Percentiles rank a stretch among this genome's conserved stretches.
phyloP scores from a whole-genome alignment of 2,329 filamentous ascomycete species.

The Neocatenulostroma microsporum region DNA sequence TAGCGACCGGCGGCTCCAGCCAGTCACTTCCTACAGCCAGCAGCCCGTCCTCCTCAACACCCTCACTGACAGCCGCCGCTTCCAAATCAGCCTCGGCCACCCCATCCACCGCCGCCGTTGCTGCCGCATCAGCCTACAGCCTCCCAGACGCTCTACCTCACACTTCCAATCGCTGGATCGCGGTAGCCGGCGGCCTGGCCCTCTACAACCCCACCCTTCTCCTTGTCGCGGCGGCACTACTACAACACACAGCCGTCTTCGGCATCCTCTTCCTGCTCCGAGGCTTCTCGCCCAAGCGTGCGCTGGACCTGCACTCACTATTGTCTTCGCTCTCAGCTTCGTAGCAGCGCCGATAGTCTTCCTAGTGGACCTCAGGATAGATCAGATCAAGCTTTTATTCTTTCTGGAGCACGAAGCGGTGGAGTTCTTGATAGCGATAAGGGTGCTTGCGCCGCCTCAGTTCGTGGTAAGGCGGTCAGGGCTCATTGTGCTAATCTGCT shows the following conservation, averaged over 20 bases:
- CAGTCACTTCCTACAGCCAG: background rate
- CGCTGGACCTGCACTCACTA: conserved; percentile 13
- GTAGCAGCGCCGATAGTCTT: conserved; percentile 11
- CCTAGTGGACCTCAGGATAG: conserved; percentile 8
- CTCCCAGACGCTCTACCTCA: conserved; percentile 4
- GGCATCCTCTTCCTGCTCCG: conserved; percentile 12
- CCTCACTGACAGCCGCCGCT: background rate
- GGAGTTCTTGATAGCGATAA: conserved; percentile 10
- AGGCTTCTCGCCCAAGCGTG: conserved; percentile 11
- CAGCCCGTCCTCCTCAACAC: background rate
- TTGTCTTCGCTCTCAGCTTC: conserved; percentile 11
- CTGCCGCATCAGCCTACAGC: background rate
- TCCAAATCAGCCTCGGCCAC: background rate
- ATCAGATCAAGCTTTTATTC: conserved; percentile 10
- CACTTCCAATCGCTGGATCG: conserved; percentile 6
- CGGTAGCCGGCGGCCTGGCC: conserved; percentile 3
- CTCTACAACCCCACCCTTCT: conserved; percentile 10
- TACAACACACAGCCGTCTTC: conserved; percentile 12
- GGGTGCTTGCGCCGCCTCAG: conserved; percentile 7
- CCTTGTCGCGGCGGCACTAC: conserved; percentile 6
- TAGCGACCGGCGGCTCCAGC: background rate
- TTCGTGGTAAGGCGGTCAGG: conserved; percentile 4
- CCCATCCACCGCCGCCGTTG: conserved; percentile 2
- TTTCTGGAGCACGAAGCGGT: conserved; percentile 15
- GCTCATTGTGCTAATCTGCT: conserved; percentile 6